Evolutionary conservation across 2,329 filamentous ascomycete genomes (phyloP).

Genomic region (Volutella citrinella): DNA sequence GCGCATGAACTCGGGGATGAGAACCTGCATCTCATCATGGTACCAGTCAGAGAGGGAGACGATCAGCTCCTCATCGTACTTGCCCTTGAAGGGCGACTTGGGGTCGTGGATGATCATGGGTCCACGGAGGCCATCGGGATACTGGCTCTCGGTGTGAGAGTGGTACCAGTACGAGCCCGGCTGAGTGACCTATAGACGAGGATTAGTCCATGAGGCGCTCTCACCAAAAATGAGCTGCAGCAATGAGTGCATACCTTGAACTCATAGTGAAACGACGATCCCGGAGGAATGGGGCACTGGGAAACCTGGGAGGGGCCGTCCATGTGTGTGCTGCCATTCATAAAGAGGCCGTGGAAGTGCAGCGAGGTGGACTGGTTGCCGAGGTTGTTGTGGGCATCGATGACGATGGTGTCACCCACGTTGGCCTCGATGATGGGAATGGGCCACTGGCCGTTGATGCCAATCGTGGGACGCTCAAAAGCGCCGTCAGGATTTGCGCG

Average conservation of each 20-base stretch:
- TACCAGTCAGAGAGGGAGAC: constrained; percentile 71
- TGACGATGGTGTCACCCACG: constrained; percentile 58
- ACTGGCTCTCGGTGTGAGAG: constrained; percentile 64
- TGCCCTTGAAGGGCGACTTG: constrained; percentile 51
- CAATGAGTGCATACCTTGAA: constrained; percentile 49
- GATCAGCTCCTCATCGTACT: constrained; percentile 61
- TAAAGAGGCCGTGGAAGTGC: constrained; percentile 70
- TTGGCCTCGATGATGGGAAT: constrained; percentile 59
- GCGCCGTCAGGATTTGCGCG: constrained; percentile 68
- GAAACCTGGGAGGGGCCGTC: constrained; percentile 66
- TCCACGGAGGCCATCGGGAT: constrained; percentile 66
- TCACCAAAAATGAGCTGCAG: no score
- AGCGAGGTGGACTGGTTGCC: constrained; percentile 62
- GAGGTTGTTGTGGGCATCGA: constrained; percentile 58
- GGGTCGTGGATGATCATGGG: constrained; percentile 64
- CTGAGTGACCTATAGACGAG: constrained; percentile 53
- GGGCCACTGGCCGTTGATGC: constrained; percentile 59
- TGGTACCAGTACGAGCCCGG: constrained; percentile 80
- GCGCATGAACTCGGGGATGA: constrained; percentile 48
- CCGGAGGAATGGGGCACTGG: constrained; percentile 65
- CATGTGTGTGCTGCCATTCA: constrained; percentile 66
- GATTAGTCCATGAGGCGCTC: no score
- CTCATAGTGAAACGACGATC: constrained; percentile 64
- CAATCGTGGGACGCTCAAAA: constrained; percentile 64
- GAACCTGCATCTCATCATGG: constrained; percentile 52